Evolutionary conservation across 1,139 yeast genomes (phyloP), one percentile per base, ranked within the genome.

Genomic region (Arxiozyma heterogenica): DNA sequence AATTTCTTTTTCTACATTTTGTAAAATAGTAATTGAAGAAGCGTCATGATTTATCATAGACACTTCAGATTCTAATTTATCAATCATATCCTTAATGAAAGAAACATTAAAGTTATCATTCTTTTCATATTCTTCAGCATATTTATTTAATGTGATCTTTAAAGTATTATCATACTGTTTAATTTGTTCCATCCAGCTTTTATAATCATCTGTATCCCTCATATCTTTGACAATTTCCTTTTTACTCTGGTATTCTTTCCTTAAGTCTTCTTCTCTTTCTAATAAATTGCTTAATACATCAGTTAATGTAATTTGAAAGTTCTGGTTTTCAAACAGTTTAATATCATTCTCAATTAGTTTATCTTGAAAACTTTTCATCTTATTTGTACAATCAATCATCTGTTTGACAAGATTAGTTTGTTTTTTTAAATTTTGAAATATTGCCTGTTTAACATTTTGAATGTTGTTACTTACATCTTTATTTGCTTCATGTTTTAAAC

Each of bases 131-230:
- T 65, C 61, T 30, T 71, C 70, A 1, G 82, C 82, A 41, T 79
- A 67, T 1, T 66, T 72, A 6, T 75, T 73, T 47, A 84, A 64
- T 8, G 67, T 66, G 7, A 63, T 71, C 51, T 77, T 74, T 34
- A 75, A 76, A 44, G 77, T 82, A 0, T 70, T 75, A 0, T 77
- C 65, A 54, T 78, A 78, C 0, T 63, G 57, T 12, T 64, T 64
- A 39, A 77, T 75, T 55, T 73, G 74, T 23, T 68, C 69, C 56
- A 73, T 73, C 57, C 82, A 73, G 49, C 68, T 69, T 49, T 68
- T 67, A 18, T 75, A 77, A 17, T 78, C 78, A 22, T 73, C 77
- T 51, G 79, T 74, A 49, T 75, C 72, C 57, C 73, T 78, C 54
- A 74, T 69, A 53, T 71, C 72, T 49, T 75, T 75, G 53, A 78